Conservation (phyloP, 345 rosid genomes). For the Camelina laxa region DNA sequence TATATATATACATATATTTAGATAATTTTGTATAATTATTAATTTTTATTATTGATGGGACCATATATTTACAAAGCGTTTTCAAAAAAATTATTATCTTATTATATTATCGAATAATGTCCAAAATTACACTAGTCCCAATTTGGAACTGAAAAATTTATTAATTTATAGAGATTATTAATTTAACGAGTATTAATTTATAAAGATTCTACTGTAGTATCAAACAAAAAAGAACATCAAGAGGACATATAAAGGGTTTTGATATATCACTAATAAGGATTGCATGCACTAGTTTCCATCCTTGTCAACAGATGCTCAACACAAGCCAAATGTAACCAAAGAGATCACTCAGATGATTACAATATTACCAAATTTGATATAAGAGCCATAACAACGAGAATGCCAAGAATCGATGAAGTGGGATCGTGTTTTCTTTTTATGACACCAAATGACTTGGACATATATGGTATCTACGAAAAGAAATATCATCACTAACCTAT, state of each 20-base stretch:
- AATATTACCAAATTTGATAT: conserved; percentile 38
- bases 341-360: conserved; percentile 29
- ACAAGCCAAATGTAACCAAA: conserved; percentile 28
- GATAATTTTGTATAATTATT: no score
- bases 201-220: no score
- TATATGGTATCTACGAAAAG: conserved; percentile 24
- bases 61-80: no score
- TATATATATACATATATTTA: no score
- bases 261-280: conserved; percentile 9
- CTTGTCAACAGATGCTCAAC: conserved; percentile 32
- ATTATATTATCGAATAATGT: no score
- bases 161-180: no score
- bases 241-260: conserved; percentile 21
- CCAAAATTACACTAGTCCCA: no score
- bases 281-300: conserved; percentile 24
- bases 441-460: conserved; percentile 27
- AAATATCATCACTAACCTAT: conserved; percentile 34
- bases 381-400: conserved; percentile 32
- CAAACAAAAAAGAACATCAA: conserved; percentile 30
- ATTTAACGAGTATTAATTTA: no score
- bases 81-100: no score
- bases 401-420: conserved; percentile 29
- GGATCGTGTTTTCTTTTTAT: conserved; percentile 25
- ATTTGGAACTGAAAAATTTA: no score
- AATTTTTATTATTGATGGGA: no score